phyloP scores from a whole-genome alignment of 129 eudicot species.

The Apium graveolens region DNA sequence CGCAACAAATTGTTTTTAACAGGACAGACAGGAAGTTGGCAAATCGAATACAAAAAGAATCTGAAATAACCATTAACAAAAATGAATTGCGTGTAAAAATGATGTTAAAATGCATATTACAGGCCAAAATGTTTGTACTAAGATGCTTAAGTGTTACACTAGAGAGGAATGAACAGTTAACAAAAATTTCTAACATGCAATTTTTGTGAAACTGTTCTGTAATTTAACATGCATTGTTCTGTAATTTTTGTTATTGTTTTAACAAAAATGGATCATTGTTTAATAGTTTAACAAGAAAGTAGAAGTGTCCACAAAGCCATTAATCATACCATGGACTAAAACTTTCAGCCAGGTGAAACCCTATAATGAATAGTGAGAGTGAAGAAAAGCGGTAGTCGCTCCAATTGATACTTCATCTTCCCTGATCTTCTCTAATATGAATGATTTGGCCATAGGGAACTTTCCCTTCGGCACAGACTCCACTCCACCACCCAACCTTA shows the following conservation, averaged over 20 bases:
- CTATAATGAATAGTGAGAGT: too few relatives aligned
- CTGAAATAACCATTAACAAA: too few relatives aligned
- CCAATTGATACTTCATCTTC: too few relatives aligned
- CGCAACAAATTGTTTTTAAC: slow-evolving; percentile 7
- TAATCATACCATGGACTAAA: slow-evolving; percentile 69
- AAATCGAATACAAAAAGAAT: neutral
- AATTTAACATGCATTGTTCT: too few relatives aligned
- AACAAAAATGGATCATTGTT: neutral
- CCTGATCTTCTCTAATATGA: slow-evolving; percentile 83
- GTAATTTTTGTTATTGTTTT: too few relatives aligned
- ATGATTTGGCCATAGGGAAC: slow-evolving; percentile 81
- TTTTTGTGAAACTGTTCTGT: neutral
- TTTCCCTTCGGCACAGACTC: slow-evolving; percentile 46
- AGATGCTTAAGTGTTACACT: neutral
- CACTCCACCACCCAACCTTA: slow-evolving; percentile 99
- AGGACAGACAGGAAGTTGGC: neutral
- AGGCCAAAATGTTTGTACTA: neutral
- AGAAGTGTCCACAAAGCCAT: neutral
- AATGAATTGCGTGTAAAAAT: too few relatives aligned
- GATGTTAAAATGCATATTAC: neutral
- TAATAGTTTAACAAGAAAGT: too few relatives aligned
- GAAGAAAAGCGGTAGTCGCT: too few relatives aligned
- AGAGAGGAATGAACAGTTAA: neutral
- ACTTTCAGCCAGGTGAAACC: slow-evolving; percentile 80
- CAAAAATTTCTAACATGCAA: neutral